phyloP scores from a whole-genome alignment of 768 basidiomycete genomes.

The Cyclocybe aegerita region DNA sequence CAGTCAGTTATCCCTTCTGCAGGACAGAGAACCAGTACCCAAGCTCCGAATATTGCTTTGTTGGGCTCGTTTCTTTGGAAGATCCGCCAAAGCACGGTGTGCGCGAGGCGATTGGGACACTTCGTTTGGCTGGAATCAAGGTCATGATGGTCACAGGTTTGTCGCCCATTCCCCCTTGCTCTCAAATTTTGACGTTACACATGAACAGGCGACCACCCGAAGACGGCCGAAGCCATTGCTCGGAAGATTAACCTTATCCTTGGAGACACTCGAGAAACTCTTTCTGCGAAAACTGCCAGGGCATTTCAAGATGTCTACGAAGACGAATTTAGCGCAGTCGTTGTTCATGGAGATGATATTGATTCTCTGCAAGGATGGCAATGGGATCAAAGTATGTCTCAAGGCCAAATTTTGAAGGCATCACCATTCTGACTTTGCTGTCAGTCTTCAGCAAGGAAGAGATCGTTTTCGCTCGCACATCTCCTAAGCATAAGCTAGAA shows the following conservation, averaged over 20 bases:
- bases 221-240: constrained; percentile 73
- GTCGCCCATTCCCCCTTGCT: constrained; percentile 7
- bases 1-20: constrained; percentile 48
- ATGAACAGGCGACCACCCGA: constrained; percentile 59
- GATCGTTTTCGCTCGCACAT: constrained; percentile 72
- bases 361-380: constrained; percentile 69
- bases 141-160: constrained; percentile 76
- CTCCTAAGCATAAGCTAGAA: constrained; percentile 72
- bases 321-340: constrained; percentile 65
- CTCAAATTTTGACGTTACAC: not conserved
- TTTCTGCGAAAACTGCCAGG: constrained; percentile 55
- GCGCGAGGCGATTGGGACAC: constrained; percentile 68
- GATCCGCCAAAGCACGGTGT: constrained; percentile 74
- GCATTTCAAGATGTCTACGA: constrained; percentile 61
- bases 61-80: constrained; percentile 65
- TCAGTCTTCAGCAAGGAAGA: constrained; percentile 64
- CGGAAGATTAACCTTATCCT: constrained; percentile 71
- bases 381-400: constrained; percentile 65
- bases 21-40: constrained; percentile 57
- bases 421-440: not conserved
- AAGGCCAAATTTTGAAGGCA: not conserved
- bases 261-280: constrained; percentile 63
- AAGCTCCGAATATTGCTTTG: constrained; percentile 56
- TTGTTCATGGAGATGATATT: constrained; percentile 69
- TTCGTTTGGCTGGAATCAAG: constrained; percentile 70